These are phyloP conservation scores for Aspergillus cavernicola DNA, from an alignment of 495 filamentous ascomycete genomes.

Conservation along the genomic window DNA sequence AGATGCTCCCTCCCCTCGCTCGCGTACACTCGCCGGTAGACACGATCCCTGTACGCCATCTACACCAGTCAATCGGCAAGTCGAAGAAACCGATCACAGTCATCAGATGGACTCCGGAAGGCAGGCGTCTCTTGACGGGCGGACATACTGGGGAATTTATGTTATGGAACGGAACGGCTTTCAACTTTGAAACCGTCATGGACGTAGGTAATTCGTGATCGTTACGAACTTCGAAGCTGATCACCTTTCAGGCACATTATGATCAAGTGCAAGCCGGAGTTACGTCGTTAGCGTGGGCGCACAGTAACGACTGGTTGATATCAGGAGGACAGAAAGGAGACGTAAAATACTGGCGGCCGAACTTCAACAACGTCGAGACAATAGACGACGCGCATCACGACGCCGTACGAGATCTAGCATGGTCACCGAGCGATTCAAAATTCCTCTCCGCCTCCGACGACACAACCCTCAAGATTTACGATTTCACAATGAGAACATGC, in stretches of 20 bases:
- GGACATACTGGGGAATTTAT: slow-evolving; percentile 97
- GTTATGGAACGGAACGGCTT: slow-evolving; percentile 96
- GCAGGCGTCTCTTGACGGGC: slow-evolving; percentile 82
- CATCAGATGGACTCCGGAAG: slow-evolving; percentile 97
- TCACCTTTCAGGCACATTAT: slow-evolving; percentile 68
- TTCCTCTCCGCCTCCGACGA: slow-evolving; percentile 97
- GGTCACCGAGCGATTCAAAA: slow-evolving; percentile 87
- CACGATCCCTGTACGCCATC: slow-evolving; percentile 79
- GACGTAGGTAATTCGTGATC: slow-evolving; percentile 48
- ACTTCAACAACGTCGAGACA: slow-evolving; percentile 97
- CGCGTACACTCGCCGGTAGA: slow-evolving; percentile 69
- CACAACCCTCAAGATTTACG: slow-evolving; percentile 87
- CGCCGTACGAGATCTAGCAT: slow-evolving; percentile 86
- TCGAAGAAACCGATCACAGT: slow-evolving; percentile 96
- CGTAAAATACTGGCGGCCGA: slow-evolving; percentile 98
- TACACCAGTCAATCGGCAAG: slow-evolving; percentile 96
- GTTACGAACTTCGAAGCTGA: neutral
- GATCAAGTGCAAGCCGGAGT: slow-evolving; percentile 66
- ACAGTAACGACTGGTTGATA: slow-evolving; percentile 93
- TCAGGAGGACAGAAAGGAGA: slow-evolving; percentile 93
- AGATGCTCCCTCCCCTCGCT: slow-evolving; percentile 87
- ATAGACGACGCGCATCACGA: slow-evolving; percentile 89
- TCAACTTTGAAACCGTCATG: slow-evolving; percentile 99
- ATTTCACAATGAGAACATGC: slow-evolving; percentile 81
- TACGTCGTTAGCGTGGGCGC: slow-evolving; percentile 81